Base-by-base conservation (phyloP, 192 early-diverging fungal species). In the Coemansia sp. region DNA sequence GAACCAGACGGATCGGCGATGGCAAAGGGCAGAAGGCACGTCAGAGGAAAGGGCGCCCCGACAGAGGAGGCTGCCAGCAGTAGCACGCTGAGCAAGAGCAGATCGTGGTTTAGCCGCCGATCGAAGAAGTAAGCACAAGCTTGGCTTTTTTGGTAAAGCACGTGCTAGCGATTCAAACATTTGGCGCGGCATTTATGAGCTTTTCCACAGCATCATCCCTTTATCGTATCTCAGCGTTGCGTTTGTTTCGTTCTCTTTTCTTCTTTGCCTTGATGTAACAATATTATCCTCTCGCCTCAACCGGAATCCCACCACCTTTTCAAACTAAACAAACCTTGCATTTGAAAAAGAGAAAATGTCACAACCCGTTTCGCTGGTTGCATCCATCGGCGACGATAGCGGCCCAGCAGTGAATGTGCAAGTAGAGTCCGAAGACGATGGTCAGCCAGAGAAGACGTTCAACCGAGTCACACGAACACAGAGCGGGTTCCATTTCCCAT, bases 401-500 rank as follows among this genome's bases (percentile, higher is more conserved):
- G n/a, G n/a, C n/a, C n/a, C n/a, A n/a, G n/a, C 31, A 19, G 59
- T 59, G 19, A 53, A 11, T 2, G 65, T 78, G 10, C 68, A 64
- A 6, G 65, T 74, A 2, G 37, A 69, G 13, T 2, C 22, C 6
- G 69, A 72, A 23, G 38, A 34, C 20, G 52, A 33, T 4, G 25
- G 14, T 4, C 20, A 34, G 23, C 20, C 31, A 20, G 41, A 15
- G 15, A 2, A 11, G 0, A 50, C 41, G 45, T 50, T 27, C 15
- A 50, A 37, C 38, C 30, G 15, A 36, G 33, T 31, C 4, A 34
- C 56, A 19, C 50, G 42, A 37, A 52, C 34, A 10, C 42, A 30
- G 1, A 68, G 61, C 48, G 47, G 53, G 34, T 79, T 74, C 34
- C 33, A 47, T 30, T 91, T 91, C 56, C 92, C 92, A 44, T 84